Evolutionary conservation across 2,329 filamentous ascomycete genomes (phyloP), one percentile per base, ranked within the genome.

Genomic region (Talaromyces amestolkiae): DNA sequence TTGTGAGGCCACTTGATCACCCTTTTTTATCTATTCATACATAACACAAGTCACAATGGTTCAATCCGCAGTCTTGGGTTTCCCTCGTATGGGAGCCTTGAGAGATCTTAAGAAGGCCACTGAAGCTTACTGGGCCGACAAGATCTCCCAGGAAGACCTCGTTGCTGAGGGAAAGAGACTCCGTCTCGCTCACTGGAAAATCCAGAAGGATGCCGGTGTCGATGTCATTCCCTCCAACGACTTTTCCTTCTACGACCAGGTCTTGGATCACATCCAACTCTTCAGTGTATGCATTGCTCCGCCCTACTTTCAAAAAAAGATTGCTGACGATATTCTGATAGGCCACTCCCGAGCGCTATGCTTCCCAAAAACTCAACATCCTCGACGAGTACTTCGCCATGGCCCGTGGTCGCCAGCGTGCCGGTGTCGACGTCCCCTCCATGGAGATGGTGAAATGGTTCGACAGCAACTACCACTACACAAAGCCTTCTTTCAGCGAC

Each of bases 41-140:
- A 31, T 59, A 10, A 37, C 22, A 43, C 56, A 41, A 27, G 24
- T 56, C 64, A 63, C 60, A 17, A 66, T 66, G 64, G 64, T 66
- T 54, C 59, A 66, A 45, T 66, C 64, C 72, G 86, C 95, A 73
- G 87, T 99, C 81, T 90, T 99, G 81, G 95, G 95, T 84, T 99
- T 99, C 88, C 95, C 95, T 81, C 94, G 95, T 79, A 97, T 98
- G 92, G 95, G 95, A 84, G 91, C 87, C 77, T 91, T 96, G 84
- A 93, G 95, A 89, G 95, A 99, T 87, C 89, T 99, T 81, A 99
- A 99, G 91, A 99, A 99, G 89, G 95, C 95, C 78, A 99, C 93
- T 73, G 95, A 99, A 84, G 92, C 94, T 81, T 99, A 90, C 84
- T 99, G 95, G 95, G 90, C 84, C 76, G 94, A 91, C 81, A 99